Percentiles rank a stretch among this genome's conserved stretches.
Evolutionary conservation across 352 stramenopile species (phyloP).

Genomic region (Pythium sp.): DNA sequence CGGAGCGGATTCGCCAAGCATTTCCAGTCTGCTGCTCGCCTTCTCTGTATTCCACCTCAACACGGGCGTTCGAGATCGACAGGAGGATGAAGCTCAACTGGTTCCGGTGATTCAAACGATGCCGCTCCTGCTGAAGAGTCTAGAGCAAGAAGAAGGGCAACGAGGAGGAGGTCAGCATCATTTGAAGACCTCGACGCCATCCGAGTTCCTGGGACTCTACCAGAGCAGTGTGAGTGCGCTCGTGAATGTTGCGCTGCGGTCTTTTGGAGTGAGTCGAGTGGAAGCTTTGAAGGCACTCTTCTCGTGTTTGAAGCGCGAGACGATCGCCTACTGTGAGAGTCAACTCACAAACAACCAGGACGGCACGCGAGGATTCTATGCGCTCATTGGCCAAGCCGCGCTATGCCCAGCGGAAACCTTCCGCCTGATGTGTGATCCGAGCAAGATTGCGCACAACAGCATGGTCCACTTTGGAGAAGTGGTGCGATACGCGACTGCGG

Average conservation of each 20-base stretch:
- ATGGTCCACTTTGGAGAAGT: constrained; percentile 36
- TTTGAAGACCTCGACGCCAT: neutral
- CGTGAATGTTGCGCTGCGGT: constrained; percentile 36
- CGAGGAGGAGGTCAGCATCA: neutral
- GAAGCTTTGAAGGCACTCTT: constrained; percentile 43
- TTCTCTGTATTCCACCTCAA: constrained; percentile 47
- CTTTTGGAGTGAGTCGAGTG: constrained; percentile 27
- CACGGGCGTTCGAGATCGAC: constrained; percentile 35
- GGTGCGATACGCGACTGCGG: constrained; percentile 37
- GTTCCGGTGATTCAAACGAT: constrained; percentile 34
- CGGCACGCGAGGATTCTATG: constrained; percentile 17
- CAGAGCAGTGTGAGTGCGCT: constrained; percentile 31
- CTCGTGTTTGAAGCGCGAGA: constrained; percentile 37
- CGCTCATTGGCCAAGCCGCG: constrained; percentile 31
- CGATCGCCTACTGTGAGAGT: constrained; percentile 20
- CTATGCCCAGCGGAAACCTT: constrained; percentile 43
- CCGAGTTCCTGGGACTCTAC: constrained; percentile 13
- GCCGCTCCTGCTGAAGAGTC: constrained; percentile 29
- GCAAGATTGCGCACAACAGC: constrained; percentile 23
- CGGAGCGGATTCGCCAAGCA: neutral
- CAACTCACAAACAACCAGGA: neutral
- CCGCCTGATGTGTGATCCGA: constrained; percentile 39
- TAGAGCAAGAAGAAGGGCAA: constrained; percentile 1
- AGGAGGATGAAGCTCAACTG: constrained; percentile 32
- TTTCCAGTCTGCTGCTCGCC: constrained; percentile 30